Conservation (phyloP, 192 early-diverging fungal genomes). For the Powellomyces hirtus region DNA sequence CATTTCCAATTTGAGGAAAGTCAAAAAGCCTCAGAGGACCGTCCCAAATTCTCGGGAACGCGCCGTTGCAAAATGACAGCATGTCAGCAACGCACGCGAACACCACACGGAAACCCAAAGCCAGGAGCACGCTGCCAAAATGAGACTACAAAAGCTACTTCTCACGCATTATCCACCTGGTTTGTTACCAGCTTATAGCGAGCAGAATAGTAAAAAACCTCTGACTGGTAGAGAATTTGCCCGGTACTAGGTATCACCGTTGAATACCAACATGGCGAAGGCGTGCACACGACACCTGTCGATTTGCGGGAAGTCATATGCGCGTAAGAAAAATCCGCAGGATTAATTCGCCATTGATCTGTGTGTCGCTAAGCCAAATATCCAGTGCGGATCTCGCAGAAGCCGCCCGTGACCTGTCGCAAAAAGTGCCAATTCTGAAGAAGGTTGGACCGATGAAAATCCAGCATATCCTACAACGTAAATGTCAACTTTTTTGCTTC, state of each 20-base stretch:
- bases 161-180: constrained; percentile 32
- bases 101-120: background rate
- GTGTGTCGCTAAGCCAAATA: background rate
- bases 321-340: too few relatives aligned
- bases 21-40: too few relatives aligned
- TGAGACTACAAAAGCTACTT: constrained; percentile 26
- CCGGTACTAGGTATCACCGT: constrained; percentile 19
- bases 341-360: too few relatives aligned
- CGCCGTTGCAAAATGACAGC: too few relatives aligned
- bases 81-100: too few relatives aligned
- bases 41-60: too few relatives aligned
- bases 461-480: background rate
- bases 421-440: background rate
- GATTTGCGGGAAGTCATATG: constrained; percentile 3
- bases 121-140: background rate
- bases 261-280: constrained; percentile 23
- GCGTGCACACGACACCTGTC: constrained; percentile 7
- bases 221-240: background rate
- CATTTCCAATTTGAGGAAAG: too few relatives aligned
- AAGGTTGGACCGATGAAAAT: background rate
- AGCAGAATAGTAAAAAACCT: background rate
- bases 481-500: background rate
- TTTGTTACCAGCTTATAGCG: background rate
- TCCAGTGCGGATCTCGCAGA: background rate
- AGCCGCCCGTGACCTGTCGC: background rate